A percentile compares a stretch with the other conserved stretches of the same genome.
Evolutionary conservation across 148 eudicot species (phyloP).

Genomic region (Polygonum aviculare): DNA sequence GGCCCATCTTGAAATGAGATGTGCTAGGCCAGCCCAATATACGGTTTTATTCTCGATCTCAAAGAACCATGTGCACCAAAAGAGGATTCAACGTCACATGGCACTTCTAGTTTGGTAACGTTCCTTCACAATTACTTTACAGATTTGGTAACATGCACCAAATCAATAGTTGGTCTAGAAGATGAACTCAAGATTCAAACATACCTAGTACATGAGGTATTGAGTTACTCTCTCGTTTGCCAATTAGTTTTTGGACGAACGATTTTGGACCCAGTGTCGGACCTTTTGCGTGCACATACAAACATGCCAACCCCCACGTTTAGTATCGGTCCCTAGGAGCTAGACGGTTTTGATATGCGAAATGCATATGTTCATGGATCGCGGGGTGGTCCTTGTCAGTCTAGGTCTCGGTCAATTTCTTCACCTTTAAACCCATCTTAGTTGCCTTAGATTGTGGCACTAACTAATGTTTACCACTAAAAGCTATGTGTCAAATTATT

Average conservation of each 20-base stretch:
- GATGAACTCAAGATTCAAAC: neutral
- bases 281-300: no score
- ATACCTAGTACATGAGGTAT: no score
- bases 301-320: no score
- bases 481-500: neutral
- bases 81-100: no score
- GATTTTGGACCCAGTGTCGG: no score
- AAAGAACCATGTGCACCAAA: neutral
- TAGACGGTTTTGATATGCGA: no score
- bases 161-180: neutral
- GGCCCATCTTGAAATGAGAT: neutral
- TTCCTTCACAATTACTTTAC: neutral
- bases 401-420: neutral
- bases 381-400: no score
- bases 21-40: neutral
- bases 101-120: neutral
- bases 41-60: no score
- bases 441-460: neutral
- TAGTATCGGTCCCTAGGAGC: no score
- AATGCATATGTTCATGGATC: no score
- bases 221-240: no score
- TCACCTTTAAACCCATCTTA: neutral
- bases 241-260: no score
- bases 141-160: neutral
- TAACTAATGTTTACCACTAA: neutral